Evolutionary conservation across 306 rosid species (phyloP), one percentile per base, ranked within the genome.

Genomic region (Lathyrus tuberosus): DNA sequence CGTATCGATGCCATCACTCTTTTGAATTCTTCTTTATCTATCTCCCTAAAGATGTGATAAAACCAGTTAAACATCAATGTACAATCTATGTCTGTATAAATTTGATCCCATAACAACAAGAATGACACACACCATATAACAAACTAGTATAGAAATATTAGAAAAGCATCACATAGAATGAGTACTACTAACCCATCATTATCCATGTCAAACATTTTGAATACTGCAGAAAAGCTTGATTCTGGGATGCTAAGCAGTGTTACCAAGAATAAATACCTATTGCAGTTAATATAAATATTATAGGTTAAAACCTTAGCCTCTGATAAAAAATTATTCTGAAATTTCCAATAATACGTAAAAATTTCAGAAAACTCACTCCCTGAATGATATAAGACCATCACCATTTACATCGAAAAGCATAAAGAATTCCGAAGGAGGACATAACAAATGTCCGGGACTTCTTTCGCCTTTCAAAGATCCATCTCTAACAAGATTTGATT

Each of bases 1-100:
- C 87, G 96, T 96, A 92, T 89, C 77, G 86, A 85, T 77, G 85
- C 81, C 96, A 92, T 86, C 62, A 88, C 96, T 86, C 86, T 83
- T 82, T 92, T 92, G 87, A 92, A 92, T 82, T 92, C 98, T 69
- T 86, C 87, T 80, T 83, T 88, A 61, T 70, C 88, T 75, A 92
- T 92, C 84, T 82, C 85, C 67, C 98, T 92, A 40, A 7, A 57
- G 22, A 62, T 41, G 4, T n/a, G 12, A 35, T 40, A 62, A 41
- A 68, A 20, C 40, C 3, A 28, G 52, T 56, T 12, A 3, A 56
- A 0, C 62, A 2, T 24, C n/a, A 51, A 61, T 31, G 35, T 31
- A 31, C 1, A 65, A 58, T 14, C n/a, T n/a, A 38, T 24, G 15
- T 73, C 12, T 24, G n/a, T n/a, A n/a, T 5, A 5, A 31, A 31